phyloP scores from a whole-genome alignment of 1,139 yeast genomes.

The Candida freyschussii region DNA sequence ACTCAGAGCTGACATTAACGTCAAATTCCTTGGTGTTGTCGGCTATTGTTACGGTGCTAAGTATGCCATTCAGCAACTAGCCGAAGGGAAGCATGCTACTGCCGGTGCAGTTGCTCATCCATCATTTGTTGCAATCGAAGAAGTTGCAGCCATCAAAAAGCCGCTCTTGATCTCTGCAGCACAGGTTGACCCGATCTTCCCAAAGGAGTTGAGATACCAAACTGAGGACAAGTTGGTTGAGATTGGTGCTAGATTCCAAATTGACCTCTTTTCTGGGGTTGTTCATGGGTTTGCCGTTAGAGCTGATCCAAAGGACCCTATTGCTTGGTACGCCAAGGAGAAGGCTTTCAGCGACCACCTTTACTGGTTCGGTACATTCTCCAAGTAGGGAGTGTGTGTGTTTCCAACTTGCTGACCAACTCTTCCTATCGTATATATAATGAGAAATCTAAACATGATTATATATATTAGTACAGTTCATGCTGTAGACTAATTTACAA shows the following conservation, averaged over 20 bases:
- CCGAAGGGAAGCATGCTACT: slow-evolving; percentile 42
- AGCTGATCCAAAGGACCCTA: slow-evolving; percentile 60
- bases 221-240: slow-evolving; percentile 55
- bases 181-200: slow-evolving; percentile 58
- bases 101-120: slow-evolving; percentile 82
- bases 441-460: too few relatives aligned
- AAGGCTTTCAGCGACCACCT: slow-evolving; percentile 60
- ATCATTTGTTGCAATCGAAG: slow-evolving; percentile 60
- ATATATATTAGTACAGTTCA: too few relatives aligned
- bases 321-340: slow-evolving; percentile 62
- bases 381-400: too few relatives aligned
- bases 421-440: too few relatives aligned
- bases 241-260: slow-evolving; percentile 47
- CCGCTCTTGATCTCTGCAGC: slow-evolving; percentile 74
- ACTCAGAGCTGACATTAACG: slow-evolving; percentile 41
- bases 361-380: slow-evolving; percentile 37
- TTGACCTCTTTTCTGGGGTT: slow-evolving; percentile 57
- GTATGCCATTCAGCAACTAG: slow-evolving; percentile 50
- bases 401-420: too few relatives aligned
- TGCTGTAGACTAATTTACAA: neutral
- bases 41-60: slow-evolving; percentile 91
- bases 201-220: slow-evolving; percentile 54
- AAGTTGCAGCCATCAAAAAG: slow-evolving; percentile 49
- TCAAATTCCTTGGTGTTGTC: slow-evolving; percentile 51
- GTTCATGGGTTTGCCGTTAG: slow-evolving; percentile 73